These are phyloP conservation scores for Amylocarpus encephaloides DNA, from an alignment of 2,329 filamentous ascomycete genomes.

Conservation along the genomic window DNA sequence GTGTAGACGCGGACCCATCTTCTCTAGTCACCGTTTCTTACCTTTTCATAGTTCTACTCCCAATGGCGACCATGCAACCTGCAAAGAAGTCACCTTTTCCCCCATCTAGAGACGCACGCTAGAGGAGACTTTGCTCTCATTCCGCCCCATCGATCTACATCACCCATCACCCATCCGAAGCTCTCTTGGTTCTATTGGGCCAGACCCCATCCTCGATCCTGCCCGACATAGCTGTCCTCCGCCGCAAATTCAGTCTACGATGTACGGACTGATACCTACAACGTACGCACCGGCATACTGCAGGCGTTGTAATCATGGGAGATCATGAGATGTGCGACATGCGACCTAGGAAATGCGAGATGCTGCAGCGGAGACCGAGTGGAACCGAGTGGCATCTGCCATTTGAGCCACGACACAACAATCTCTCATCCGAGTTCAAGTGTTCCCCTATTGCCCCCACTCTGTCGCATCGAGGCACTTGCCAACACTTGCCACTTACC, in stretches of 20 bases:
- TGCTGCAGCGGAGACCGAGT: too few species aligned
- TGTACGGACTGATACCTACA: too few species aligned
- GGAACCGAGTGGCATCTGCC: background rate
- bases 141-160: too few species aligned
- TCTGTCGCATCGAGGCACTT: background rate
- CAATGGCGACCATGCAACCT: too few species aligned
- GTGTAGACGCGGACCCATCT: conserved; percentile 7
- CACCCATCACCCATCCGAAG: too few species aligned
- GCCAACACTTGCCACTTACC: background rate
- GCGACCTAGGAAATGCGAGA: too few species aligned
- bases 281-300: too few species aligned
- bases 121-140: background rate
- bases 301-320: too few species aligned
- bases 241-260: background rate
- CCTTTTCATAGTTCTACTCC: background rate
- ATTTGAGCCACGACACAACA: conserved; percentile 31
- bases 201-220: background rate
- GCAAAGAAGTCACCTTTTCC: background rate
- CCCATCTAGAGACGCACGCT: conserved; percentile 6
- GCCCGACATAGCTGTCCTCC: background rate
- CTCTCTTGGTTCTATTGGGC: conserved; percentile 1
- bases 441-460: background rate
- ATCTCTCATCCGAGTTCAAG: conserved; percentile 6
- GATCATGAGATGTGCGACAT: conserved; percentile 23
- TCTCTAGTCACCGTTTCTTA: background rate